Base-by-base conservation (phyloP, 2,329 filamentous ascomycete genomes). In the Penicillium thymicola region DNA sequence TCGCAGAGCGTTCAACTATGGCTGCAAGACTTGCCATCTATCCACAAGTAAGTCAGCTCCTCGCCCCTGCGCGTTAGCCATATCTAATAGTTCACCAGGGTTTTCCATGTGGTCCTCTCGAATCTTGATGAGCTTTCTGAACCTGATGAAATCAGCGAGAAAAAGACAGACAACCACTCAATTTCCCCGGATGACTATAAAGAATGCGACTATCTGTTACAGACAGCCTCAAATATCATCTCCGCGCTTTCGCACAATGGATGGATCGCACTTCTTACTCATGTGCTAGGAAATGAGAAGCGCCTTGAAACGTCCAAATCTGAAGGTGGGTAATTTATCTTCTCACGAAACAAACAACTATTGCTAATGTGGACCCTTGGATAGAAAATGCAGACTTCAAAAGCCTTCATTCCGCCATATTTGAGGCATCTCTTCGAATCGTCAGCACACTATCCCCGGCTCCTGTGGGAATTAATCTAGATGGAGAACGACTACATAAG, bases 1-100 rank as follows among this genome's bases (percentile, higher is more conserved):
- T 90, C 88, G 59, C 88, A 91, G 74, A 88, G 89, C 27, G 85
- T 90, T 38, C 88, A 88, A 65, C 86, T 84, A 47, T 97, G 93
- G 92, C 79, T 97, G 4, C 88, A 89, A 45, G 74, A 76, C 44
- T 56, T 75, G 10, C 75, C 81, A 14, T 82, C 77, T 40, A 73
- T 85, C 30, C 78, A 80, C 52, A 79, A 68, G 76, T 78, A 74
- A 66, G 75, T 81, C 16, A 13, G 6, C 4, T 30, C 2, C 9
- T 23, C 6, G 3, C 7, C 38, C 9, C 11, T 18, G 3, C n/a
- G 23, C 0, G 11, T 6, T 13, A 23, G 11, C 7, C 10, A 18
- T 14, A 16, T 76, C 49, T 63, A 47, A 68, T 44, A 16, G 13
- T 28, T 18, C 23, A 32, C 13, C 25, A 76, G 74, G 56, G 65